Conservation (phyloP, 2,329 filamentous ascomycete genomes). For the Nannizzia gypsea region DNA sequence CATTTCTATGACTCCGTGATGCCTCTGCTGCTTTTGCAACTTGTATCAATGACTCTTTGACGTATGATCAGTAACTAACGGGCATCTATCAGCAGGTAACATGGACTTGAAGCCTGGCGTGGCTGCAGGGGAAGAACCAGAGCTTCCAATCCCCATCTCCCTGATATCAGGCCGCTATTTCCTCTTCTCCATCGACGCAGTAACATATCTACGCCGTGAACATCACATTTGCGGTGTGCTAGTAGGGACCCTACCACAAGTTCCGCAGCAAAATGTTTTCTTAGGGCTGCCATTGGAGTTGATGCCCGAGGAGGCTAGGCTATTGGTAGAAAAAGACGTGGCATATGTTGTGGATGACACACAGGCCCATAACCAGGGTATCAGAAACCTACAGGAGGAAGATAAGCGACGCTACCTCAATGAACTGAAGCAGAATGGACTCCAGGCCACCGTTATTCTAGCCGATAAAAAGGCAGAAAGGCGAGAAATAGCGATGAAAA, state of each 20-base stretch:
- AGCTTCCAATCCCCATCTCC: slow-evolving; percentile 63
- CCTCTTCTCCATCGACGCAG: slow-evolving; percentile 74
- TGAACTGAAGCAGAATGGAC: slow-evolving; percentile 44
- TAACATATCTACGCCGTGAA: slow-evolving; percentile 63
- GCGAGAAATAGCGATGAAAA: slow-evolving; percentile 40
- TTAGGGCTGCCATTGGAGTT: slow-evolving; percentile 78
- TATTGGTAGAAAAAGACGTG: slow-evolving; percentile 64
- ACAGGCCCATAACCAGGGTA: slow-evolving; percentile 53
- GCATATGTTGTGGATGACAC: slow-evolving; percentile 74
- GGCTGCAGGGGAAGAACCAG: slow-evolving; percentile 22
- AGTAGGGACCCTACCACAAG: slow-evolving; percentile 78
- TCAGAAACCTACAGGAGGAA: slow-evolving; percentile 47
- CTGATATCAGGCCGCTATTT: slow-evolving; percentile 70
- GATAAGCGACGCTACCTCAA: slow-evolving; percentile 52
- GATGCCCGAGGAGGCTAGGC: slow-evolving; percentile 75
- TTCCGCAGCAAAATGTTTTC: slow-evolving; percentile 90
- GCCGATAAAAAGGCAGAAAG: slow-evolving; percentile 39
- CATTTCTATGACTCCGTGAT: slow-evolving; percentile 14
- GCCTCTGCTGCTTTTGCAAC: slow-evolving; percentile 16
- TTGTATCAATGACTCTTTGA: slow-evolving; percentile 1
- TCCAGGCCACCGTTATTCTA: slow-evolving; percentile 37
- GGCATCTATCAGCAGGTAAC: neutral
- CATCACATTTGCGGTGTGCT: slow-evolving; percentile 79
- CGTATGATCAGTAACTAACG: slow-evolving; percentile 1
- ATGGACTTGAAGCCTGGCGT: neutral